Evolutionary conservation across 2,329 filamentous ascomycete genomes (phyloP), one percentile per base, ranked within the genome.

Genomic region (Cadophora sp.): DNA sequence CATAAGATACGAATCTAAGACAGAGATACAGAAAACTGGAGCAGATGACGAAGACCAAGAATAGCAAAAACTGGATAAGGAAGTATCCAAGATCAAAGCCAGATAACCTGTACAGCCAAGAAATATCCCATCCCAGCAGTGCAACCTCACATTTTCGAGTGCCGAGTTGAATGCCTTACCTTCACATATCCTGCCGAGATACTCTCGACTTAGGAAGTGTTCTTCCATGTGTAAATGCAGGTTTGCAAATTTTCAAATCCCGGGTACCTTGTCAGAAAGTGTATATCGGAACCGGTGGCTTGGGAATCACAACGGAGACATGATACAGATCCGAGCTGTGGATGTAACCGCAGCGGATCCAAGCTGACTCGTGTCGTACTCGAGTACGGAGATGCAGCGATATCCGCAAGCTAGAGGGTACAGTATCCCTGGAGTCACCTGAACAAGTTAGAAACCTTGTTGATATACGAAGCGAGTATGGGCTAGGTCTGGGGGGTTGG

Each of bases 321-420:
- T 20, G 33, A 53, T 56, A 56, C 51, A 22, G 22, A 36, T 59
- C 14, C 20, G 39, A 59, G 16, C 14, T 33, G 39, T 30, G 6
- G 22, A 33, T 59, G 39, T 20, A 59, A 45, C 20, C 39, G 9
- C 56, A 59, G 22, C 16, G 27, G 18, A 20, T 18, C 16, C 22
- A 30, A 33, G 18, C 22, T 59, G 56, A 59, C 56, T 47, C 39
- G 51, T 56, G 56, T 45, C n/a, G n/a, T n/a, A n/a, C n/a, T n/a
- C n/a, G n/a, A n/a, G n/a, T n/a, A n/a, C n/a, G n/a, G n/a, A 13
- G 8, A 14, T 5, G 43, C 9, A 18, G n/a, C 33, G 20, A 58
- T 39, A 20, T 13, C 14, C n/a, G 51, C 20, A 58, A 39, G 33
- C n/a, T 58, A 11, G 36, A 9, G 36, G 11, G 27, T 6, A 33